A percentile compares a stretch with the other conserved stretches of the same genome.
phyloP scores from a whole-genome alignment of 192 early-diverging fungal genomes.

The Gaertneriomyces sp. region DNA sequence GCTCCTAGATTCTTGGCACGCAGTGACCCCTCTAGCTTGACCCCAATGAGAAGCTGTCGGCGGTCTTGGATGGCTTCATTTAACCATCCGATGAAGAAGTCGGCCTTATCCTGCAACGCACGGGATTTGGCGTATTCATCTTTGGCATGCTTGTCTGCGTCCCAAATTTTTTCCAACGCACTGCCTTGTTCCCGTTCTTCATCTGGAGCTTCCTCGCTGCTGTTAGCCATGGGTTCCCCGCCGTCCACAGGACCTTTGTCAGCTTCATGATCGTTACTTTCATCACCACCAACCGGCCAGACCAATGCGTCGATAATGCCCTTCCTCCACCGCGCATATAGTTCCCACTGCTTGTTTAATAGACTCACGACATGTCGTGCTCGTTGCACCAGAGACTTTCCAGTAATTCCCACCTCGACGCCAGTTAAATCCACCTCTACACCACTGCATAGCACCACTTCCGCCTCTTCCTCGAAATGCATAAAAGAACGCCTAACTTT shows the following conservation, averaged over 20 bases:
- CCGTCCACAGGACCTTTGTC: neutral
- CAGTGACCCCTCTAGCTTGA: neutral
- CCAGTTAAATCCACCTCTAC: too few relatives aligned
- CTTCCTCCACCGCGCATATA: constrained; percentile 22
- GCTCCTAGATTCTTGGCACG: neutral
- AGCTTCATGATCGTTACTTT: neutral
- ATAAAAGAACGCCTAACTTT: neutral
- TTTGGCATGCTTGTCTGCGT: too few relatives aligned
- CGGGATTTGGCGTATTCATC: too few relatives aligned
- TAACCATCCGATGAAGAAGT: too few relatives aligned
- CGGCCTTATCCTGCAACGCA: too few relatives aligned
- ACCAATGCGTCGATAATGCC: constrained; percentile 23
- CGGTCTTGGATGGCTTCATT: constrained; percentile 20
- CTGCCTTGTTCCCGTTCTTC: neutral
- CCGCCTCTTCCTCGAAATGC: too few relatives aligned
- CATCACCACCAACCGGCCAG: neutral
- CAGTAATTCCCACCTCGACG: neutral
- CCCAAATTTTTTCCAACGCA: neutral
- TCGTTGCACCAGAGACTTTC: neutral
- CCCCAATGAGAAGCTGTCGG: constrained; percentile 32
- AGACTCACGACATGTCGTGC: neutral
- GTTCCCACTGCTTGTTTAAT: constrained; percentile 26
- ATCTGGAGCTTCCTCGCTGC: neutral
- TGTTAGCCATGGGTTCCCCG: neutral
- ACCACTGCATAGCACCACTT: too few relatives aligned